Conservation (phyloP, 2,329 filamentous ascomycete species). For the Orbilia oligospora region DNA sequence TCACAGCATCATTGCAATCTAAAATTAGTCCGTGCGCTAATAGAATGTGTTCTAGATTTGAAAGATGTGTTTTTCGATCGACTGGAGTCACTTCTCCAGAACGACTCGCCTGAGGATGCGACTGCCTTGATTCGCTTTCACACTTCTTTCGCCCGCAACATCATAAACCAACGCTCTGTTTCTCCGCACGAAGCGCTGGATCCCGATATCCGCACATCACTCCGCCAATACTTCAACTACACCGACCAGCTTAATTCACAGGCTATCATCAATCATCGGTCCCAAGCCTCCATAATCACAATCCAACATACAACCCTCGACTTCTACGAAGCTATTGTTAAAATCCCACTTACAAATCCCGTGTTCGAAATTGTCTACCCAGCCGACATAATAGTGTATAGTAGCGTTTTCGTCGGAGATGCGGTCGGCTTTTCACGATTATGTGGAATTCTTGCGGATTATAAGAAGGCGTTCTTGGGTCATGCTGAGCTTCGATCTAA, state of each 20-base stretch:
- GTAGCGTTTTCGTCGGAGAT: constrained; percentile 77
- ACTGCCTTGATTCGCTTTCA: constrained; percentile 77
- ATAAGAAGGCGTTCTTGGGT: constrained; percentile 47
- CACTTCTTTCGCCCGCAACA: constrained; percentile 73
- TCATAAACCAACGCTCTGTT: constrained; percentile 26
- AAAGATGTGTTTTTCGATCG: constrained; percentile 70
- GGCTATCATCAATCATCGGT: constrained; percentile 31
- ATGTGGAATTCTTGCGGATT: constrained; percentile 76
- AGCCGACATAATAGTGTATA: constrained; percentile 77
- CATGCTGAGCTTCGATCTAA: constrained; percentile 44
- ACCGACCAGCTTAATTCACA: constrained; percentile 59
- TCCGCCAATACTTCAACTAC: constrained; percentile 62
- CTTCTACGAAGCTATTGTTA: constrained; percentile 77
- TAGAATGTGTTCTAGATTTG: constrained; percentile 69
- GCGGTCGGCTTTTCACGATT: constrained; percentile 77
- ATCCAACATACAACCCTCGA: constrained; percentile 73
- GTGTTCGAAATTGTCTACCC: constrained; percentile 77
- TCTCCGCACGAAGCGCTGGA: constrained; percentile 49
- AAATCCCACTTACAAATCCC: constrained; percentile 66
- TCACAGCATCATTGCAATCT: background rate
- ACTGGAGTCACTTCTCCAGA: constrained; percentile 71
- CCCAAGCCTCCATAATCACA: constrained; percentile 46
- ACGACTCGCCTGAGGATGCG: constrained; percentile 72
- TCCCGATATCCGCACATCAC: constrained; percentile 51
- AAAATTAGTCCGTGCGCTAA: background rate